phyloP scores from a whole-genome alignment of 257 asterid genomes.

The Marsdenia floribunda region DNA sequence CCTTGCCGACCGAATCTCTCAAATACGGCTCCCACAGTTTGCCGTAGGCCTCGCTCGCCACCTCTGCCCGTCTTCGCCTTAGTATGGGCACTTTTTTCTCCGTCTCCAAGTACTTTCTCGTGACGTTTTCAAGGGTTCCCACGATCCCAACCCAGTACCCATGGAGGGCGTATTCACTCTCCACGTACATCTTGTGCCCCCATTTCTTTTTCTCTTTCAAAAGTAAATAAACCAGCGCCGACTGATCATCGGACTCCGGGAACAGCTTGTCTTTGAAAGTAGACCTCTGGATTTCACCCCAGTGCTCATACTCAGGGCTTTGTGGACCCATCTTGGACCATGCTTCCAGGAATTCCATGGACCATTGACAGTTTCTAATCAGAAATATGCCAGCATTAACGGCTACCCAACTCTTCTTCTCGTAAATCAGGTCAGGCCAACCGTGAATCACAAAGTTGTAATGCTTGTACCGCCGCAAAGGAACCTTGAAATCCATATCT shows the following conservation, averaged over 20 bases:
- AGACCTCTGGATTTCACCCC: constrained; percentile 47
- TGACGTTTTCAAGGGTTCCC: constrained; percentile 27
- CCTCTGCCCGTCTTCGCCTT: constrained; percentile 73
- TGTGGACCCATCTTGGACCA: constrained; percentile 85
- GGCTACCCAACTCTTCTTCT: constrained; percentile 69
- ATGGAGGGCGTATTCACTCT: constrained; percentile 56
- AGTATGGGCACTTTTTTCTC: constrained; percentile 24
- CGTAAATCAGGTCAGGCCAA: constrained; percentile 57
- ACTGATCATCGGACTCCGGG: constrained; percentile 68
- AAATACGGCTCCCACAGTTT: constrained; percentile 26
- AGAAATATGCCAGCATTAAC: constrained; percentile 69
- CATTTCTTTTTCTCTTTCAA: constrained; percentile 51
- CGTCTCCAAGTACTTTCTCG: constrained; percentile 27
- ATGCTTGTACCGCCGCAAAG: constrained; percentile 48
- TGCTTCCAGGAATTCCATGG: constrained; percentile 62
- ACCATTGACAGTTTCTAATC: constrained; percentile 74
- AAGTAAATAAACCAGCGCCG: constrained; percentile 57
- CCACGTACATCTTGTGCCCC: constrained; percentile 62
- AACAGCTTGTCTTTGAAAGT: constrained; percentile 56
- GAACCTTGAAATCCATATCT: constrained; percentile 74
- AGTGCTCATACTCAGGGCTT: constrained; percentile 43
- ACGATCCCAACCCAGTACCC: constrained; percentile 75
- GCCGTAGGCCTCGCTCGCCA: constrained; percentile 37
- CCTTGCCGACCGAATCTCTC: constrained; percentile 23
- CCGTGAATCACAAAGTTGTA: constrained; percentile 67